phyloP scores from a whole-genome alignment of 345 rosid genomes.

The Hibiscus tridactylites region DNA sequence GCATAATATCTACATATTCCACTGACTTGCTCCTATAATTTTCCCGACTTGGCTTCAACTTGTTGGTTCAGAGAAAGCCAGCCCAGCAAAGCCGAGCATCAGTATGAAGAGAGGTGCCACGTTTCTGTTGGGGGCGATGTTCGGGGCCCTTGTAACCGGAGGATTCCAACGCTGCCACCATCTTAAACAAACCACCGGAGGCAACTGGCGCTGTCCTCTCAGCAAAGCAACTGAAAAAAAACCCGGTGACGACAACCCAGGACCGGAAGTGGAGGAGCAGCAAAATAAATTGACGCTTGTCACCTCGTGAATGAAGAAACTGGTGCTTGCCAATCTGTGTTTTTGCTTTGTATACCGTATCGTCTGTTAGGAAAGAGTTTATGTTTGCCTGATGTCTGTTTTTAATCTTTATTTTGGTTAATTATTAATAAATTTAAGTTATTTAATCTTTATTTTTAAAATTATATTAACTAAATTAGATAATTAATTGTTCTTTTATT shows the following conservation, averaged over 20 bases:
- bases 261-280: background rate
- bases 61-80: background rate
- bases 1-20: background rate
- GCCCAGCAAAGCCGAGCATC: background rate
- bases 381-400: background rate
- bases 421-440: too few relatives aligned
- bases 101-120: background rate
- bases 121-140: slow-evolving; percentile 4
- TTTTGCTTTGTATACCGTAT: background rate
- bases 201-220: background rate
- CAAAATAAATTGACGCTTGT: background rate
- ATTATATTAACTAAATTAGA: too few relatives aligned
- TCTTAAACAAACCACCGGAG: background rate
- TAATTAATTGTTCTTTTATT: too few relatives aligned
- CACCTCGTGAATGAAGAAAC: background rate
- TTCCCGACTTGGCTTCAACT: background rate
- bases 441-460: too few relatives aligned
- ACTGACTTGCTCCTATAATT: background rate
- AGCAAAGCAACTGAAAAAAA: background rate
- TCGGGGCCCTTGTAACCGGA: background rate
- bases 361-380: background rate
- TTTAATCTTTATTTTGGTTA: background rate
- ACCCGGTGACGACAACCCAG: background rate
- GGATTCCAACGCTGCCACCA: background rate
- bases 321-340: background rate